These are phyloP conservation scores for Sisymbrium altissimum DNA, from an alignment of 345 rosid species.

Conservation along the genomic window DNA sequence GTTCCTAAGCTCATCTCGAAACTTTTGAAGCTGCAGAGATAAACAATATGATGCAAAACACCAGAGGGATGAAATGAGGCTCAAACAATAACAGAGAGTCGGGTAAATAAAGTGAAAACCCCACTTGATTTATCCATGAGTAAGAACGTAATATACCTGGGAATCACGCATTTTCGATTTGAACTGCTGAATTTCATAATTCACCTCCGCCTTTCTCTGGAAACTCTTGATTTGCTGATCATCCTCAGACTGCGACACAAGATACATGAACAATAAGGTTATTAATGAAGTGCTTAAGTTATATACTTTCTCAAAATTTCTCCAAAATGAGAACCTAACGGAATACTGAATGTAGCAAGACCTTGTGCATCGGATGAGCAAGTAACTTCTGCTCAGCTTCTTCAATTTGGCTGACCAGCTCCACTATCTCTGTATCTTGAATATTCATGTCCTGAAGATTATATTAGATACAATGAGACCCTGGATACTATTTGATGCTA, in stretches of 20 bases:
- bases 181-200: conserved; percentile 92
- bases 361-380: conserved; percentile 93
- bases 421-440: conserved; percentile 84
- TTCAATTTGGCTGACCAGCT: conserved; percentile 77
- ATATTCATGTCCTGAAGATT: conserved; percentile 88
- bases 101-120: neutral
- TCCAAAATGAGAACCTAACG: neutral
- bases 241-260: conserved; percentile 68
- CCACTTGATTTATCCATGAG: neutral
- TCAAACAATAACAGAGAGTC: neutral
- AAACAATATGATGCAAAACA: conserved; percentile 6
- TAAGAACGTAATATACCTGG: conserved; percentile 56
- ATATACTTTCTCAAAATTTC: neutral
- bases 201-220: conserved; percentile 88
- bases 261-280: neutral
- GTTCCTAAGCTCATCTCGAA: conserved; percentile 88
- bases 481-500: neutral
- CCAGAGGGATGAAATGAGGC: neutral
- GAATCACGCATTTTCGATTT: conserved; percentile 96
- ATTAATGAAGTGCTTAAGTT: neutral
- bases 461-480: conserved; percentile 15
- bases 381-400: conserved; percentile 71
- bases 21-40: conserved; percentile 79
- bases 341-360: conserved; percentile 26
- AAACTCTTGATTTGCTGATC: conserved; percentile 70